Evolutionary conservation across 345 rosid genomes (phyloP).

Genomic region (Physaria fendleri): DNA sequence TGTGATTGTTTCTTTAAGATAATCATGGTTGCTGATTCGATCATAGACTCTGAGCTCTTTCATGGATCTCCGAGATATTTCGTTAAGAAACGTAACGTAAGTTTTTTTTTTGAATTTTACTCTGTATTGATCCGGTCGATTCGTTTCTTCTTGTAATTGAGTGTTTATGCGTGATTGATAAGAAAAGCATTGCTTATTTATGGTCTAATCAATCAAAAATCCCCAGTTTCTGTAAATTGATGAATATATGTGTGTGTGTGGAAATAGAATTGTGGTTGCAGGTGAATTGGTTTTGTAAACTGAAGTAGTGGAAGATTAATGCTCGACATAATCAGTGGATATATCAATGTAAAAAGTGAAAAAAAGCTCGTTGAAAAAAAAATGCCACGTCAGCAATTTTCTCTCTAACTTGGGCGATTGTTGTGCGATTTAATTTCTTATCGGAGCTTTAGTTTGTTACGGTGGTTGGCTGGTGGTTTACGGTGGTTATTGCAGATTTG

Average conservation of each 20-base stretch:
- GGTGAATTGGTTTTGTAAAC: slow-evolving; percentile 35
- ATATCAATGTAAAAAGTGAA: slow-evolving; percentile 25
- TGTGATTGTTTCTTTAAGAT: background rate
- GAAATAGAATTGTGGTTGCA: slow-evolving; percentile 3
- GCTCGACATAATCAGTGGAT: slow-evolving; percentile 40
- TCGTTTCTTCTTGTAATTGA: background rate
- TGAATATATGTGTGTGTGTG: background rate
- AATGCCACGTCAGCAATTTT: too few relatives aligned
- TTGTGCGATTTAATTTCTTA: too few relatives aligned
- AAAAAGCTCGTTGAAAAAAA: too few relatives aligned
- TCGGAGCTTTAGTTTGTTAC: too few relatives aligned
- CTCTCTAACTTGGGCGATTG: too few relatives aligned
- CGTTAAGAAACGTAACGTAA: slow-evolving; percentile 32
- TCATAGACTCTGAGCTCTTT: slow-evolving; percentile 20
- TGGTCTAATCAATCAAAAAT: slow-evolving; percentile 2
- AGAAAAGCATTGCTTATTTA: slow-evolving; percentile 1
- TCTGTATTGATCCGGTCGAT: background rate
- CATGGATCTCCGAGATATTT: slow-evolving; percentile 25
- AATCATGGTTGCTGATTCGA: slow-evolving; percentile 36
- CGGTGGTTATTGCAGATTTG: too few relatives aligned
- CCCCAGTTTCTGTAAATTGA: background rate
- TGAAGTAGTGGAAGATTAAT: slow-evolving; percentile 39
- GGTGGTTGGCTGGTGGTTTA: too few relatives aligned
- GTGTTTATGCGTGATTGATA: background rate
- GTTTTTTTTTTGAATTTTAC: background rate